Evolutionary conservation across 352 stramenopile species (phyloP).

Genomic region (Pythium vanterpoolii): DNA sequence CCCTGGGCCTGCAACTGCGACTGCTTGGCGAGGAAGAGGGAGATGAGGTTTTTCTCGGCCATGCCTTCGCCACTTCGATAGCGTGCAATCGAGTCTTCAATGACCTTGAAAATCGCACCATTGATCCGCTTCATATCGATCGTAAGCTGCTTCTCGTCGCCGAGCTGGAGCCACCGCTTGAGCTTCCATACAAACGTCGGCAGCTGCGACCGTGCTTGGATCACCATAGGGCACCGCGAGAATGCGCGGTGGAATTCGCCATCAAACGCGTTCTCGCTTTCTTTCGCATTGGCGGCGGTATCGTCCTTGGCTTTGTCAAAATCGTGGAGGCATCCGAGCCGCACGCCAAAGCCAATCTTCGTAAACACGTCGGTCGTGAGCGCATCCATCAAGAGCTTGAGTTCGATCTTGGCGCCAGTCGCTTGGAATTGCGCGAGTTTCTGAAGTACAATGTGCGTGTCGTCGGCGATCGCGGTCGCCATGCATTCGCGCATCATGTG

Average conservation of each 20-base stretch:
- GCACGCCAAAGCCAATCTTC: slow-evolving; percentile 67
- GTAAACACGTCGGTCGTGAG: slow-evolving; percentile 75
- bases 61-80: not conserved
- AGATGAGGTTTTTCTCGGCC: slow-evolving; percentile 36
- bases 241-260: slow-evolving; percentile 28
- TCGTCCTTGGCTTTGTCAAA: slow-evolving; percentile 15
- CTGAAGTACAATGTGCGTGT: slow-evolving; percentile 32
- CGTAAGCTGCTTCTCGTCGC: slow-evolving; percentile 24
- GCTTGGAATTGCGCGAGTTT: slow-evolving; percentile 24
- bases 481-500: slow-evolving; percentile 53
- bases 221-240: slow-evolving; percentile 19
- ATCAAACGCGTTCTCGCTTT: slow-evolving; percentile 20
- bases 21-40: slow-evolving; percentile 34
- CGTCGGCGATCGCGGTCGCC: slow-evolving; percentile 44
- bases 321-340: slow-evolving; percentile 43
- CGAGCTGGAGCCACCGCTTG: slow-evolving; percentile 24
- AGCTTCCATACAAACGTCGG: slow-evolving; percentile 27
- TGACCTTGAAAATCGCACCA: slow-evolving; percentile 25
- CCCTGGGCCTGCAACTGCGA: not conserved
- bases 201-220: slow-evolving; percentile 26
- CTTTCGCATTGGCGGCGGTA: slow-evolving; percentile 3
- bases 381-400: slow-evolving; percentile 50
- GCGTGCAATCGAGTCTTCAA: slow-evolving; percentile 22
- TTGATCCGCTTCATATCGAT: slow-evolving; percentile 27
- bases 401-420: slow-evolving; percentile 26